Base-by-base conservation (phyloP, 768 basidiomycete genomes). In the Auricularia sp. region DNA sequence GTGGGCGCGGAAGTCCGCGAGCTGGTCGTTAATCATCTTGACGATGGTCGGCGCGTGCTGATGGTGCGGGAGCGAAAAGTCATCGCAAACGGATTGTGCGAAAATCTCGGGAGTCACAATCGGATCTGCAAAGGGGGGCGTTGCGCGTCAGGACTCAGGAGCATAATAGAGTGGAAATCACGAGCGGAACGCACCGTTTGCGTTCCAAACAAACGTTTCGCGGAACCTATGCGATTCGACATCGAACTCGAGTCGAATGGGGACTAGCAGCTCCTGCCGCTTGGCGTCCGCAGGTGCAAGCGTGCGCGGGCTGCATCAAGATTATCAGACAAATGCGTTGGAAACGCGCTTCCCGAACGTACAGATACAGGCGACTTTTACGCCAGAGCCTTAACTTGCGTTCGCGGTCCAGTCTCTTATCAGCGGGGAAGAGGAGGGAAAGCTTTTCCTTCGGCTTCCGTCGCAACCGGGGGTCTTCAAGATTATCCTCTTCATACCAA, bases 201-300 rank as follows among this genome's bases (percentile, higher is more conserved):
- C 75, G 71, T 99, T 97, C 97, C 96, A 99, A 56, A 97, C 84
- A 76, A 98, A 98, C 0, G 96, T 94, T 73, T 99, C 97, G 34
- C 94, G 85, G 81, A 98, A 88, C 77, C 89, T 91, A 72, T 91
- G 88, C 35, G 39, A 24, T 65, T 98, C 97, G 61, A 95, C 88
- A 70, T 99, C 97, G 70, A 98, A 87, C 74, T 99, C 97, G 62
- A 99, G 79, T n/a, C 97, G 85, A 47, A 99, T 89, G 3, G 97
- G 97, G 3, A 98, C 88, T 34, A 99, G 87, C 69, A 86, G 82
- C 71, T 99, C 97, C 13, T 83, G 81, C 34, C 81, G 78, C 68
- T 85, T 81, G 4, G 83, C 83, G 39, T 87, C 81, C 63, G 84
- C 81, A 5, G 77, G 70, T 7, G 79, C 75, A 29, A 90, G 70